Evolutionary conservation across 768 basidiomycete species (phyloP), one percentile per base, ranked within the genome.

Genomic region (Trametes meyenii): DNA sequence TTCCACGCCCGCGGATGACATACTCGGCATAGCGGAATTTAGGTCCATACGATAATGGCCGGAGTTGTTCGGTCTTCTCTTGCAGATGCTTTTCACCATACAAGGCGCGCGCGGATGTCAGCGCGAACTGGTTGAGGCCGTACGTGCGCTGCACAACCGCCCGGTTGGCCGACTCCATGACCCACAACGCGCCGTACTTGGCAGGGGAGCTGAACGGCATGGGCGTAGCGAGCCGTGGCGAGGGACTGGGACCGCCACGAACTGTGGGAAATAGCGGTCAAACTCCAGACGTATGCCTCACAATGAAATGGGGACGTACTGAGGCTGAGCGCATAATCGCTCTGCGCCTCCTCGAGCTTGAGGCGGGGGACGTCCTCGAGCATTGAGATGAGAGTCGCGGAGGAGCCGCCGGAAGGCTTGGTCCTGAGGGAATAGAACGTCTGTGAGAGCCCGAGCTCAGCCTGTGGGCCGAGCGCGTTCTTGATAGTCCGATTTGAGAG

Each of bases 11-110:
- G 8, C 42, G 44, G 26, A 54, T 75, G 64, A 83, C 19, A 59
- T 89, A 89, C 72, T 96, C 94, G 52, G 86, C 85, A 71, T 95
- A 96, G 46, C 76, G 76, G 78, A 97, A 94, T 2, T 81, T 69
- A 0, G 84, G 77, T 5, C 92, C 95, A 68, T 96, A 95, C 14
- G 72, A 51, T 1, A 70, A 58, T 36, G 56, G 63, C 43, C 63
- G 54, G 24, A 67, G 45, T 12, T 72, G 57, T 60, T 67, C 56
- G 61, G 64, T 57, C 57, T 57, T 61, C 58, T 62, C 56, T 23
- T 36, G 4, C 5, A 43, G 46, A 17, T 49, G 39, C 7, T 19
- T 29, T 14, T 35, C 44, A 16, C 58, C 55, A 33, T n/a, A 57
- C 33, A 42, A 19, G 21, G 55, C 42, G 16, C 49, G 45, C 44